Evolutionary conservation across 176 grass and related monocot species (phyloP).

Genomic region (Bromus sterilis): DNA sequence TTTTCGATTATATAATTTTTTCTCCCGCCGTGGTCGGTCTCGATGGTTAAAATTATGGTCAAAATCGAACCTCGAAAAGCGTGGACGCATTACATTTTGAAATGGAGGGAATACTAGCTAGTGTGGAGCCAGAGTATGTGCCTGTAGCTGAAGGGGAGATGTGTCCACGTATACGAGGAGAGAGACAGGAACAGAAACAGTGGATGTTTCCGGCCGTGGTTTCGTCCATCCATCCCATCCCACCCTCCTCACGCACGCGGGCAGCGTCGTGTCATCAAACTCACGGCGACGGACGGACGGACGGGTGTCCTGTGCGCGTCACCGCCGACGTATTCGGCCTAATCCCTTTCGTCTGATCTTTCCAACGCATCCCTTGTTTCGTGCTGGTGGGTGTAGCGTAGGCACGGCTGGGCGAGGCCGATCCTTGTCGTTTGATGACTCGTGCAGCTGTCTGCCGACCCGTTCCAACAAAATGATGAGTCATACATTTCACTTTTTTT

Average conservation of each 20-base stretch:
- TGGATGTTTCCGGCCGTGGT: background rate
- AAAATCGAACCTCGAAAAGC: too few species aligned
- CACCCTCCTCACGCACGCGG: background rate
- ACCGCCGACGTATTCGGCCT: conserved; percentile 13
- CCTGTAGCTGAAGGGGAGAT: too few species aligned
- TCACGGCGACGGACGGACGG: background rate
- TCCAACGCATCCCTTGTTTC: background rate
- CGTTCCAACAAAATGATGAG: background rate
- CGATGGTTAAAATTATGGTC: too few species aligned
- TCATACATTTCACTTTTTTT: background rate
- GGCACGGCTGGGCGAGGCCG: background rate
- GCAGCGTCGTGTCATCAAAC: background rate
- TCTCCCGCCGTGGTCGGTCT: too few species aligned
- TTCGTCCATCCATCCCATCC: background rate
- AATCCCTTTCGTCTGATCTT: background rate
- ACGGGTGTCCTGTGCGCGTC: background rate
- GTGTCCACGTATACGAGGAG: background rate
- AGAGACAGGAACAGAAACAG: background rate
- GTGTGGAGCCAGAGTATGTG: too few species aligned
- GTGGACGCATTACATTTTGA: too few species aligned
- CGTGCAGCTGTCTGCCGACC: background rate
- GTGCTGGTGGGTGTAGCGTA: background rate
- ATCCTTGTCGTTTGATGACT: conserved; percentile 5
- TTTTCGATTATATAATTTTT: too few species aligned
- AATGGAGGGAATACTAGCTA: too few species aligned